Conservation (phyloP, 2,329 filamentous ascomycete species). For the Bipolaris sorokiniana region DNA sequence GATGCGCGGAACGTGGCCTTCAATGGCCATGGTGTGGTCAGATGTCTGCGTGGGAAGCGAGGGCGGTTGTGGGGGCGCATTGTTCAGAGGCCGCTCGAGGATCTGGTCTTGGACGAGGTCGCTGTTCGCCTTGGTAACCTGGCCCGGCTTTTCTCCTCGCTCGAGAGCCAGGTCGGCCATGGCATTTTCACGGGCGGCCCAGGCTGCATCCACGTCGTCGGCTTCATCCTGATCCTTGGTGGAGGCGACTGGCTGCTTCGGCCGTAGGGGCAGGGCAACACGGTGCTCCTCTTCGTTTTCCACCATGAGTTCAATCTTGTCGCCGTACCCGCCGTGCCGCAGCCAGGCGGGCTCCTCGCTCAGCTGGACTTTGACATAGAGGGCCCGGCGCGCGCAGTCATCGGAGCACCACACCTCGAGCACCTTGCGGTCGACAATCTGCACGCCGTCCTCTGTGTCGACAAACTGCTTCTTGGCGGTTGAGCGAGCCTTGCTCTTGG, state of each 20-base stretch:
- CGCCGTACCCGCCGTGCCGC: constrained; percentile 60
- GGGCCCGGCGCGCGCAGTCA: constrained; percentile 75
- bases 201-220: constrained; percentile 38
- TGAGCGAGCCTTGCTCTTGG: constrained; percentile 63
- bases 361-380: constrained; percentile 89
- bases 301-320: constrained; percentile 50
- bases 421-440: constrained; percentile 73
- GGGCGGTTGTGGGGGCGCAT: constrained; percentile 35
- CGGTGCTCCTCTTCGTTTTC: constrained; percentile 41
- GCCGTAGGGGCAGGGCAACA: constrained; percentile 36
- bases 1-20: constrained; percentile 45
- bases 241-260: constrained; percentile 27
- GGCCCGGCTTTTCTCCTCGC: constrained; percentile 51
- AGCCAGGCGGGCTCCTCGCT: constrained; percentile 86
- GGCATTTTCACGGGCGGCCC: constrained; percentile 43
- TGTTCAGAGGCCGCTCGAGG: constrained; percentile 34
- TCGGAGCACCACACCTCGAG: constrained; percentile 87
- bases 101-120: constrained; percentile 42
- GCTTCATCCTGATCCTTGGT: constrained; percentile 34
- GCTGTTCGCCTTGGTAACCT: constrained; percentile 39
- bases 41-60: constrained; percentile 25
- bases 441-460: constrained; percentile 61
- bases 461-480: constrained; percentile 67
- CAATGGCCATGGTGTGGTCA: constrained; percentile 46
- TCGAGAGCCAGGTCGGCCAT: constrained; percentile 52